Percentiles rank a stretch among this genome's conserved stretches.
These are phyloP conservation scores for Zoysia pacifica DNA, from an alignment of 176 grass and related monocot species.

Conservation along the genomic window DNA sequence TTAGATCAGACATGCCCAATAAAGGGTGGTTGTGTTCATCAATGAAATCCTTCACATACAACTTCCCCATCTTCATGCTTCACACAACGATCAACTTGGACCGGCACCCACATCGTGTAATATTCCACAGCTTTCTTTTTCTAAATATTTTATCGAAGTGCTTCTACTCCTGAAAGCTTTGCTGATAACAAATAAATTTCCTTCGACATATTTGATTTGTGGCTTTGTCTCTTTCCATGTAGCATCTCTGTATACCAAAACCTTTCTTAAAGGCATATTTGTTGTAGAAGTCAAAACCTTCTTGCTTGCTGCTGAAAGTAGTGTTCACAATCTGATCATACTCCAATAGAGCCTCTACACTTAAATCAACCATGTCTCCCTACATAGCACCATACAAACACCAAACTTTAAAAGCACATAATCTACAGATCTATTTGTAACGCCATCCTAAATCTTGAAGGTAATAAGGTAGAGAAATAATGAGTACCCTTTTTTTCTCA, in stretches of 20 bases:
- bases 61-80: background rate
- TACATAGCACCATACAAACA: too few relatives aligned
- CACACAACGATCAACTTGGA: background rate
- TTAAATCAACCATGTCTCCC: too few relatives aligned
- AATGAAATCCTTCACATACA: conserved; percentile 24
- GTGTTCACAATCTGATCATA: background rate
- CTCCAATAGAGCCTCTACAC: background rate
- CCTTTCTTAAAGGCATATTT: background rate
- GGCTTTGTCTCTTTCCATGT: too few relatives aligned
- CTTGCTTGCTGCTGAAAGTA: background rate
- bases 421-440: too few relatives aligned
- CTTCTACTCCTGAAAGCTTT: background rate
- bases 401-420: too few relatives aligned
- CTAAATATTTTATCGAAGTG: background rate
- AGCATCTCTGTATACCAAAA: background rate
- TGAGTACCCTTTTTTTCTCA: too few relatives aligned
- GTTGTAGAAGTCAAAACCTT: background rate
- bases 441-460: too few relatives aligned
- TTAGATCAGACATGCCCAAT: too few relatives aligned
- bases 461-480: too few relatives aligned
- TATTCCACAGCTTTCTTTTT: background rate
- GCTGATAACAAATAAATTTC: background rate
- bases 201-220: background rate
- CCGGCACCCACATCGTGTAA: background rate
- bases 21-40: background rate